A percentile compares a stretch with the other conserved stretches of the same genome.
These are phyloP conservation scores for Striga hermonthica DNA, from an alignment of 305 asterid genomes.

Conservation along the genomic window DNA sequence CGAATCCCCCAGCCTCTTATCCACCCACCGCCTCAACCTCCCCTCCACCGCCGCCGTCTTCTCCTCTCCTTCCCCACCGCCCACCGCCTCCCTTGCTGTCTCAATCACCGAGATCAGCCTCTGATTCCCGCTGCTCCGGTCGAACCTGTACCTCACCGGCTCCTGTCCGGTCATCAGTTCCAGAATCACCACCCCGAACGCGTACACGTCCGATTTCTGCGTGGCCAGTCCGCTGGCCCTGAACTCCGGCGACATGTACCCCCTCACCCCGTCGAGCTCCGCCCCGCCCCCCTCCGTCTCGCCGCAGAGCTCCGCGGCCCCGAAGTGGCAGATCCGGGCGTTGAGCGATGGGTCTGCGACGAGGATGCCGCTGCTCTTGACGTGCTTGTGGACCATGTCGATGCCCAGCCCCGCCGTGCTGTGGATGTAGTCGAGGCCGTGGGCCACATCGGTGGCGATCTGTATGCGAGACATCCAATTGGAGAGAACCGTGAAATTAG, in stretches of 20 bases:
- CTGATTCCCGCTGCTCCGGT: slow-evolving; percentile 47
- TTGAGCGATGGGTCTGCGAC: slow-evolving; percentile 72
- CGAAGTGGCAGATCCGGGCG: slow-evolving; percentile 91
- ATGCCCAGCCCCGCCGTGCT: slow-evolving; percentile 65
- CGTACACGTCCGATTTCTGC: slow-evolving; percentile 83
- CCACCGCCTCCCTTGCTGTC: slow-evolving; percentile 54
- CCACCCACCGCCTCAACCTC: slow-evolving; percentile 83
- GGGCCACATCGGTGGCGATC: slow-evolving; percentile 75
- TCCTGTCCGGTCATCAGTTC: slow-evolving; percentile 84
- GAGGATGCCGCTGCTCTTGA: slow-evolving; percentile 77
- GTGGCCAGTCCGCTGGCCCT: slow-evolving; percentile 66
- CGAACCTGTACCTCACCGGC: slow-evolving; percentile 57
- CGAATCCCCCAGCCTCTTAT: slow-evolving; percentile 72
- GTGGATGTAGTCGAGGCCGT: slow-evolving; percentile 87
- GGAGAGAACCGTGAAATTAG: slow-evolving; percentile 69
- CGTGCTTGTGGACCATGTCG: slow-evolving; percentile 74
- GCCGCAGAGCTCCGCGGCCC: slow-evolving; percentile 95
- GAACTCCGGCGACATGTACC: slow-evolving; percentile 95
- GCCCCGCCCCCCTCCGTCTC: slow-evolving; percentile 52
- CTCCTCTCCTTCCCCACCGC: slow-evolving; percentile 42
- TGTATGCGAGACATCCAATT: slow-evolving; percentile 88
- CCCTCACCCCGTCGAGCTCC: slow-evolving; percentile 71
- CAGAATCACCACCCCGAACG: slow-evolving; percentile 82
- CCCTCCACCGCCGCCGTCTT: slow-evolving; percentile 40
- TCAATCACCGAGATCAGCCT: slow-evolving; percentile 49